A percentile compares a stretch with the other conserved stretches of the same genome.
Conservation (phyloP, 2,329 filamentous ascomycete genomes). For the Botrytis paeoniae region DNA sequence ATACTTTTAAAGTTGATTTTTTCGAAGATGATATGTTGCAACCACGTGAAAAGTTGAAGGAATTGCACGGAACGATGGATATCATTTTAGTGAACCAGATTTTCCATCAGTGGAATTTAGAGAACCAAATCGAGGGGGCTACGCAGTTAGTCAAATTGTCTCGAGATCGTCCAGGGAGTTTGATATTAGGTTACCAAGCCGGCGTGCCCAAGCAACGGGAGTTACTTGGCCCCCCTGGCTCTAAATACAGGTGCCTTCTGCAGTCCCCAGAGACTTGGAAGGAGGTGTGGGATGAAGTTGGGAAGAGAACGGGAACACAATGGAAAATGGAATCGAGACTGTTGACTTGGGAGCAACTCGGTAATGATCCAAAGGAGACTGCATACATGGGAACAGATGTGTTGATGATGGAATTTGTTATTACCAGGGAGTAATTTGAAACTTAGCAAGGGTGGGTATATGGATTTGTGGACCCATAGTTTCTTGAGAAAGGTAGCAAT, state of each 20-base stretch:
- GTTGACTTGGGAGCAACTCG: conserved; percentile 4
- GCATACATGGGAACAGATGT: conserved; percentile 8
- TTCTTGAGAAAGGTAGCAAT: not conserved
- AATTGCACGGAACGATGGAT: conserved; percentile 3
- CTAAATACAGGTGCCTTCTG: not conserved
- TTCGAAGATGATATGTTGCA: conserved; percentile 37
- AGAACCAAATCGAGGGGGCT: not conserved
- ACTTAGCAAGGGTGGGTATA: not conserved
- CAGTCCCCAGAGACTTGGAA: conserved; percentile 2
- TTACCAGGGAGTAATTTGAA: not conserved
- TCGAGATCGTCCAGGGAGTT: not conserved
- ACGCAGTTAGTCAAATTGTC: not conserved
- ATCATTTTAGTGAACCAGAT: not conserved
- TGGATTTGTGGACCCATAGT: not conserved
- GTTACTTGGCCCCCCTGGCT: not conserved
- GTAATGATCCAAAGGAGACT: conserved; percentile 1
- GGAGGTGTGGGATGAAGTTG: not conserved
- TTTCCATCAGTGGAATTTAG: conserved; percentile 12
- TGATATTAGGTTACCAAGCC: not conserved
- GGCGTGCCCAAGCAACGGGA: not conserved
- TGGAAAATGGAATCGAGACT: not conserved
- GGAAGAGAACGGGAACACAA: not conserved
- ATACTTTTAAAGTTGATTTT: conserved; percentile 35
- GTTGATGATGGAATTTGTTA: conserved; percentile 6
- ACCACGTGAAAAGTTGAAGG: not conserved